These are phyloP conservation scores for Beauveria australis DNA, from an alignment of 2,329 filamentous ascomycete species.

Conservation along the genomic window DNA sequence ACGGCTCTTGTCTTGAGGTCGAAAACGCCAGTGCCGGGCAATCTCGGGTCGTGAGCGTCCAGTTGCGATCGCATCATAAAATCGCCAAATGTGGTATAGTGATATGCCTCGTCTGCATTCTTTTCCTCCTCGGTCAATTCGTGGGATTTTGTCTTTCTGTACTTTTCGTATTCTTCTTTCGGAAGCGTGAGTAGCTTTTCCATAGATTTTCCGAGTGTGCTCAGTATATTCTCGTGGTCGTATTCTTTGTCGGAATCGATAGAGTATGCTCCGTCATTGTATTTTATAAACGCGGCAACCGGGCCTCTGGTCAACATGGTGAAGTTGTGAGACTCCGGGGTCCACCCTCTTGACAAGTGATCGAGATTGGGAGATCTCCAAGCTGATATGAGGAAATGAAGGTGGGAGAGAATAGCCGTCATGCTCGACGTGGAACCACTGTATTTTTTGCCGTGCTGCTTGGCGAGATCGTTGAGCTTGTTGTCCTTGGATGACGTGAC, in stretches of 20 bases:
- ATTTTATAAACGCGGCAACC: conserved; percentile 71
- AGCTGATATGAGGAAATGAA: conserved; percentile 81
- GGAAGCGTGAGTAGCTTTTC: conserved; percentile 86
- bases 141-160: conserved; percentile 60
- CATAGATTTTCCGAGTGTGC: conserved; percentile 90
- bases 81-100: conserved; percentile 79
- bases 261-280: conserved; percentile 78
- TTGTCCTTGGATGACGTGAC: conserved; percentile 84
- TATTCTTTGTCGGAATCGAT: conserved; percentile 95
- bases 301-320: conserved; percentile 67
- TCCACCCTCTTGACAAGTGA: conserved; percentile 61
- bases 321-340: conserved; percentile 53
- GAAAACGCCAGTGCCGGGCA: conserved; percentile 90
- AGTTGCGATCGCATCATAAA: conserved; percentile 94
- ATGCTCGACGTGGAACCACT: conserved; percentile 96
- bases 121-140: conserved; percentile 65
- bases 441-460: conserved; percentile 64
- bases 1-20: conserved; percentile 95
- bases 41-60: conserved; percentile 75
- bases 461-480: conserved; percentile 60
- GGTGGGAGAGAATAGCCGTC: conserved; percentile 79
- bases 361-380: conserved; percentile 67
- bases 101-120: conserved; percentile 67
- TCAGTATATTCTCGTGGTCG: conserved; percentile 76
- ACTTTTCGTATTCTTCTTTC: conserved; percentile 77